Evolutionary conservation across 768 basidiomycete species (phyloP).

Genomic region (Pholiota conissans): DNA sequence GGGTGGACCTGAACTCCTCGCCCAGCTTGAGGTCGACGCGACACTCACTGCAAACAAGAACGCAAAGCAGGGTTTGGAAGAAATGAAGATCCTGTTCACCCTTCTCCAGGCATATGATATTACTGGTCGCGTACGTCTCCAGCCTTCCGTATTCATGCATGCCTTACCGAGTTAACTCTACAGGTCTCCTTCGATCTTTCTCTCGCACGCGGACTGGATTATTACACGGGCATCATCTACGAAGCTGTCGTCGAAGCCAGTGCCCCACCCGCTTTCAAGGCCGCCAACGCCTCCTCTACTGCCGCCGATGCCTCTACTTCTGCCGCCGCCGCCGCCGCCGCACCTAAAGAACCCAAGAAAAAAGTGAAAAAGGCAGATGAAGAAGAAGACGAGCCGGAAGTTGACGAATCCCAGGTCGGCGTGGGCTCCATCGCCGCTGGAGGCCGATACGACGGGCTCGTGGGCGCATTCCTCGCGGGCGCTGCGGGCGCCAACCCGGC

Average conservation of each 20-base stretch:
- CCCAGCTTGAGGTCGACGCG: slow-evolving; percentile 63
- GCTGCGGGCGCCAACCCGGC: slow-evolving; percentile 58
- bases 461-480: slow-evolving; percentile 85
- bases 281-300: slow-evolving; percentile 44
- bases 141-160: no score
- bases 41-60: slow-evolving; percentile 65
- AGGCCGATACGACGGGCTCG: slow-evolving; percentile 94
- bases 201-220: slow-evolving; percentile 95
- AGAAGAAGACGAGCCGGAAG: slow-evolving; percentile 69
- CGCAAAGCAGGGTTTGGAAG: slow-evolving; percentile 80
- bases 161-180: no score
- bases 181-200: slow-evolving; percentile 96
- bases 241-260: slow-evolving; percentile 94
- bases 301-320: slow-evolving; percentile 21
- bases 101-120: slow-evolving; percentile 82
- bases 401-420: slow-evolving; percentile 91
- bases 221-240: slow-evolving; percentile 98
- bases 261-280: slow-evolving; percentile 81
- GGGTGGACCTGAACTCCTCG: slow-evolving; percentile 79
- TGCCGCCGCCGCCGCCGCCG: slow-evolving; percentile 27
- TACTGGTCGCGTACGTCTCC: slow-evolving; percentile 60
- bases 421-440: slow-evolving; percentile 99
- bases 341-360: slow-evolving; percentile 24
- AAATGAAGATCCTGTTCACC: slow-evolving; percentile 84
- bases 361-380: slow-evolving; percentile 43